These are phyloP conservation scores for Fomes fomentarius DNA, from an alignment of 1,284 basidiomycete species.

Conservation along the genomic window DNA sequence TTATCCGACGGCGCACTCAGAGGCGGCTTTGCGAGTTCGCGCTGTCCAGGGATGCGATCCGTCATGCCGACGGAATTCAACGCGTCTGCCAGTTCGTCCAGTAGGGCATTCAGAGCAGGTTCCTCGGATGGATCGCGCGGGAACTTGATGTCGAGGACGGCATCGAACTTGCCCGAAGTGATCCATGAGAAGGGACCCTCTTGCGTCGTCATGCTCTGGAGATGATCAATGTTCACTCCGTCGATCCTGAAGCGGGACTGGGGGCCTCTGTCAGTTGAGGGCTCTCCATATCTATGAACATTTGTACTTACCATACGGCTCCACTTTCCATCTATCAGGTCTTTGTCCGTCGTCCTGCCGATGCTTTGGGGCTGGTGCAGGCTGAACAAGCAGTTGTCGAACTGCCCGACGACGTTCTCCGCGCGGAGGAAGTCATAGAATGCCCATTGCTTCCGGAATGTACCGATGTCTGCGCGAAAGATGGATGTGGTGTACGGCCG, in stretches of 20 bases:
- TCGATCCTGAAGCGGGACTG: conserved; percentile 96
- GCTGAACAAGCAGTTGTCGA: conserved; percentile 97
- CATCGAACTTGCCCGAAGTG: conserved; percentile 93
- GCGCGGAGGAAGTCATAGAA: conserved; percentile 94
- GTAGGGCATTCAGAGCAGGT: conserved; percentile 83
- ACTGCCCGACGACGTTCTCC: conserved; percentile 95
- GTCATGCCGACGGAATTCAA: conserved; percentile 61
- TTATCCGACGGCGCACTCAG: conserved; percentile 70
- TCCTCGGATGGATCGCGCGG: conserved; percentile 81
- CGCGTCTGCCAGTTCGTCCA: conserved; percentile 90
- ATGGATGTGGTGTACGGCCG: conserved; percentile 95
- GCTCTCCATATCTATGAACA: not conserved
- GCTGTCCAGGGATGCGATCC: conserved; percentile 87
- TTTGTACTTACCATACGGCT: conserved; percentile 77
- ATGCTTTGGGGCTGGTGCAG: conserved; percentile 97
- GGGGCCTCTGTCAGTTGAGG: too few relatives aligned
- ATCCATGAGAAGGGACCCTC: conserved; percentile 97
- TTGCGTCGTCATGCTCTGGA: conserved; percentile 83
- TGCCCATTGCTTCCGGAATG: conserved; percentile 91
- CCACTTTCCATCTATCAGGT: conserved; percentile 82
- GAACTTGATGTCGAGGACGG: conserved; percentile 98
- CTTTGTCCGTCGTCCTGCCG: conserved; percentile 84
- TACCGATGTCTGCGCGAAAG: conserved; percentile 89
- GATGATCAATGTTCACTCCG: conserved; percentile 95
- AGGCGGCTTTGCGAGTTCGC: conserved; percentile 86